Evolutionary conservation across 2,329 filamentous ascomycete species (phyloP), one percentile per base, ranked within the genome.

Genomic region (Cladobotryum protrusum): DNA sequence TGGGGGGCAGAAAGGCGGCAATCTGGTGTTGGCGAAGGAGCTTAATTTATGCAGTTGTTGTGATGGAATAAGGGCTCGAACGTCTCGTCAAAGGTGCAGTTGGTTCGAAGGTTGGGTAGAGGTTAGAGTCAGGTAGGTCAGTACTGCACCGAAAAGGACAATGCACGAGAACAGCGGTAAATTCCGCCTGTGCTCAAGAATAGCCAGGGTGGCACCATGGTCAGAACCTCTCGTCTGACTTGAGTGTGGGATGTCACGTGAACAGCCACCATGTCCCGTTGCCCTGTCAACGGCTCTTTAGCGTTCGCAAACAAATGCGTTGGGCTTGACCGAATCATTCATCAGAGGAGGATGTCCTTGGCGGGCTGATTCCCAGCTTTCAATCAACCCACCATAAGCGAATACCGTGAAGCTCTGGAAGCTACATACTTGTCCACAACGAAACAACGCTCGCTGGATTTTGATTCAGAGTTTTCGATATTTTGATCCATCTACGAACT

Each of bases 141-240:
- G 32, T 20, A 36, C 46, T 39, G 52, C 57, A 60, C 57, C 60
- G 61, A 63, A 63, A 64, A 63, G 56, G 63, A 58, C 59, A 56
- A 58, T 56, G 57, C 51, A 56, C 54, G 53, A 56, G 56, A 58
- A 50, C 37, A 49, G 60, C 56, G 57, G 59, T 53, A 64, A 57
- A 58, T 62, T 60, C 63, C 62, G 62, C 52, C 47, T 49, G 24
- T 46, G 48, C 39, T 48, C 40, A 20, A 48, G 49, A 44, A 29
- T 29, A 29, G 24, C 24, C 49, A 52, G 49, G 49, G 45, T 52
- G 49, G 45, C 46, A 48, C 39, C 45, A 32, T 48, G 45, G 39
- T 32, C 36, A 39, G 43, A 44, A 37, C 32, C 43, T 13, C 37
- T 29, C 37, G n/a, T n/a, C 37, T 43, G 37, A 35, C 34, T 52